phyloP scores from a whole-genome alignment of 73 alveolate genomes.

The Symbiodinium pilosum region DNA sequence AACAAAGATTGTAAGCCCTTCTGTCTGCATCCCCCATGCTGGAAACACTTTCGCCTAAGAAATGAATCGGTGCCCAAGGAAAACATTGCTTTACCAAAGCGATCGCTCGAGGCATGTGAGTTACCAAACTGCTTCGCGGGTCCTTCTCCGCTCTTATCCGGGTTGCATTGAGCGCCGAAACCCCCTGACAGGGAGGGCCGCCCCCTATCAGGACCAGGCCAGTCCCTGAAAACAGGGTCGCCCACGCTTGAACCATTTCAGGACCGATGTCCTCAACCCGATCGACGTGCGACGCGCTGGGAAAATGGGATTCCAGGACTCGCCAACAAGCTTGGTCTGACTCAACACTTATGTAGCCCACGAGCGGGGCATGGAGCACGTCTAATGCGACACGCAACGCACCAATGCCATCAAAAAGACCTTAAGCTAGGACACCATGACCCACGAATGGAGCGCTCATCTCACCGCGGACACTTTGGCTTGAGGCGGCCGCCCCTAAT shows the following conservation, averaged over 20 bases:
- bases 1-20: too few relatives aligned
- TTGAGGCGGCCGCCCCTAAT: too few relatives aligned
- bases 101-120: neutral
- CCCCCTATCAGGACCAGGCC: neutral
- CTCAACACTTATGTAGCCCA: neutral
- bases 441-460: too few relatives aligned
- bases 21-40: neutral
- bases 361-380: neutral
- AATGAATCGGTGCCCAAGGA: neutral
- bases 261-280: neutral
- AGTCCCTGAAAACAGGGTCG: neutral
- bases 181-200: conserved; percentile 31
- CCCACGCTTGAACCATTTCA: neutral
- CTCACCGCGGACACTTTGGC: too few relatives aligned
- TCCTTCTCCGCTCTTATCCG: neutral
- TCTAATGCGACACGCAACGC: conserved; percentile 2
- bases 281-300: neutral
- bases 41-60: neutral
- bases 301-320: neutral
- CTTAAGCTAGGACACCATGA: neutral
- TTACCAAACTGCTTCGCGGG: neutral
- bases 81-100: neutral
- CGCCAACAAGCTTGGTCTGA: neutral
- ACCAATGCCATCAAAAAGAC: conserved; percentile 11
- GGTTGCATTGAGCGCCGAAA: neutral